A percentile compares a stretch with the other conserved stretches of the same genome.
phyloP scores from a whole-genome alignment of 306 rosid genomes.

The Bauhinia variegata region DNA sequence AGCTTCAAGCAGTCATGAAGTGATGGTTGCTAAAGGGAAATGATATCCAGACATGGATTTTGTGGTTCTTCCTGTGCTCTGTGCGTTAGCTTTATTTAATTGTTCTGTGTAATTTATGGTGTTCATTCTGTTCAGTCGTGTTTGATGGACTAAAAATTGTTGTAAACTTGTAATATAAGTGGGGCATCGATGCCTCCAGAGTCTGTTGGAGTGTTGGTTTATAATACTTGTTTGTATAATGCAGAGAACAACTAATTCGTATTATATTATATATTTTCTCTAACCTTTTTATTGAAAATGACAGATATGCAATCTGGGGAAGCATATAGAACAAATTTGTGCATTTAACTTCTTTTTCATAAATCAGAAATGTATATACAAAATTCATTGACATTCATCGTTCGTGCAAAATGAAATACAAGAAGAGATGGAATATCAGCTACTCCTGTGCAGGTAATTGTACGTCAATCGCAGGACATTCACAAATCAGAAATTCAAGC shows the following conservation, averaged over 20 bases:
- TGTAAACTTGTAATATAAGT: neutral
- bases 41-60: conserved; percentile 9
- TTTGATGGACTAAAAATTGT: conserved; percentile 10
- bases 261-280: conserved; percentile 5
- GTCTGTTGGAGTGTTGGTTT: conserved; percentile 16
- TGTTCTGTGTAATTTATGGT: conserved; percentile 27
- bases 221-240: conserved; percentile 26
- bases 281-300: neutral
- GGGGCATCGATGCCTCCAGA: conserved; percentile 9
- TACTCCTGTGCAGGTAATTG: conserved; percentile 42
- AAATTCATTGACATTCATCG: too few species aligned
- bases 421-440: conserved; percentile 20
- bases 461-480: conserved; percentile 49
- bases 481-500: conserved; percentile 55
- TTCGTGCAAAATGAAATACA: too few species aligned
- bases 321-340: neutral
- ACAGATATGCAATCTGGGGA: neutral
- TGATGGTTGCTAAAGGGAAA: conserved; percentile 21
- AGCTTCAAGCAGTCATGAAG: conserved; percentile 16
- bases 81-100: conserved; percentile 24
- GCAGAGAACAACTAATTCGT: conserved; percentile 20
- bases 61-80: conserved; percentile 19
- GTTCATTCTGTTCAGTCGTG: conserved; percentile 29
- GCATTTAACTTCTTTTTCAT: neutral
- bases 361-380: too few species aligned